These are phyloP conservation scores for Lophiostoma macrostomum DNA, from an alignment of 495 filamentous ascomycete species.

Conservation along the genomic window DNA sequence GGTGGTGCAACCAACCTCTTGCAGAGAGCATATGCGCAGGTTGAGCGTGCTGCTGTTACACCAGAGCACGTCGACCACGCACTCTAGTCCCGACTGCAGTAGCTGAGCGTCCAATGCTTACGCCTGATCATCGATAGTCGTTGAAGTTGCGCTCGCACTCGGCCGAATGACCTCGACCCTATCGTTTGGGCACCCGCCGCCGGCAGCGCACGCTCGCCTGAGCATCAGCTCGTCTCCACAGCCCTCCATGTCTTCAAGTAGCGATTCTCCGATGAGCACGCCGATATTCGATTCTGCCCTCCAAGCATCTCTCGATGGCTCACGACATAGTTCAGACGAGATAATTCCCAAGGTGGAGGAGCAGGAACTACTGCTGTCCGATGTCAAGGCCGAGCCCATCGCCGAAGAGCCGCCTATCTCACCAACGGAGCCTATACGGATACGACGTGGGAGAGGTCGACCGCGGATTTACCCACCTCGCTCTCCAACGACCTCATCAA, in stretches of 20 bases:
- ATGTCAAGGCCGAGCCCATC: constrained; percentile 24
- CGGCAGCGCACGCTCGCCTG: constrained; percentile 24
- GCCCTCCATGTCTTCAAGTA: constrained; percentile 37
- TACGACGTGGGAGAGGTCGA: constrained; percentile 64
- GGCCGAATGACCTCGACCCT: constrained; percentile 29
- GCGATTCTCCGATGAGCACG: constrained; percentile 38
- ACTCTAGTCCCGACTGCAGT: neutral
- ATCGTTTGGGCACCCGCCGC: constrained; percentile 28
- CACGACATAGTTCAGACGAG: constrained; percentile 30
- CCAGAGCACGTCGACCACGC: neutral
- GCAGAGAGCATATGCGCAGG: no score
- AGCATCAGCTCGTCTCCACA: constrained; percentile 39
- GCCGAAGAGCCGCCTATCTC: constrained; percentile 27
- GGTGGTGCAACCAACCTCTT: no score
- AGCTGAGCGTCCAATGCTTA: constrained; percentile 24
- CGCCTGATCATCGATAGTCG: constrained; percentile 6
- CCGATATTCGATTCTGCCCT: constrained; percentile 24
- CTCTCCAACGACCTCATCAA: constrained; percentile 53
- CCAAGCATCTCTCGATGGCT: constrained; percentile 6
- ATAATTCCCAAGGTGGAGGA: constrained; percentile 41
- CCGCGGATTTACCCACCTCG: constrained; percentile 79
- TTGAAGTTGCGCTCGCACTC: constrained; percentile 1
- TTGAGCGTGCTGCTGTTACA: neutral
- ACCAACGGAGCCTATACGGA: constrained; percentile 36
- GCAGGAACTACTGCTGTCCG: constrained; percentile 34